phyloP scores from a whole-genome alignment of 495 filamentous ascomycete genomes.

The Aspergillus affinis region DNA sequence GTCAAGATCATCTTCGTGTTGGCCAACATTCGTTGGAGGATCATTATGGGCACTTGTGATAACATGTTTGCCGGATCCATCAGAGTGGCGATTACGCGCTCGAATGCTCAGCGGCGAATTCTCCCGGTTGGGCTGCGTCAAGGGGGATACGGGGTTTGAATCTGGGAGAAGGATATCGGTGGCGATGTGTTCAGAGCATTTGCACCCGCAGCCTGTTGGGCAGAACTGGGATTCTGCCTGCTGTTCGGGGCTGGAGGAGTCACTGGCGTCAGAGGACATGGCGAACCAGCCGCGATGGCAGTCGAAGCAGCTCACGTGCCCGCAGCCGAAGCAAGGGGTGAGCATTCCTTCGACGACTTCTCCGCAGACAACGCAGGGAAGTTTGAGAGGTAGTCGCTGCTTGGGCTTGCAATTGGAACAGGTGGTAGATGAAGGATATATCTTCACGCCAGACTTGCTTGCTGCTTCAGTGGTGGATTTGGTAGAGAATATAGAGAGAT shows the following conservation, averaged over 20 bases:
- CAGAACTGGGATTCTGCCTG: conserved; percentile 33
- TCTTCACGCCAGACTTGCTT: conserved; percentile 24
- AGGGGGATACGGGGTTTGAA: conserved; percentile 1
- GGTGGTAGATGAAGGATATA: conserved; percentile 17
- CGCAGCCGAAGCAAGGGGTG: conserved; percentile 52
- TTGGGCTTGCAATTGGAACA: conserved; percentile 41
- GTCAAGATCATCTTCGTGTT: conserved; percentile 37
- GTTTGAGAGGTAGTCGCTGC: conserved; percentile 37
- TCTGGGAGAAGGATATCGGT: conserved; percentile 24
- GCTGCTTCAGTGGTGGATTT: conserved; percentile 20
- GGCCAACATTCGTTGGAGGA: conserved; percentile 18
- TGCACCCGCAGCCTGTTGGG: conserved; percentile 51
- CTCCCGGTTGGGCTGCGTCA: conserved; percentile 9
- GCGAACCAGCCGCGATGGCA: conserved; percentile 47
- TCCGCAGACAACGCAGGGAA: conserved; percentile 48
- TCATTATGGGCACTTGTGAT: neutral
- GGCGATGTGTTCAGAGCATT: conserved; percentile 44
- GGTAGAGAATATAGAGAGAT: conserved; percentile 41
- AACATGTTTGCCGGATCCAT: conserved; percentile 10
- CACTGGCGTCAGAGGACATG: conserved; percentile 4
- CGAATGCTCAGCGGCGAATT: conserved; percentile 23
- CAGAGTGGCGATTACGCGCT: conserved; percentile 16
- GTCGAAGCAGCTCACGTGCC: conserved; percentile 51
- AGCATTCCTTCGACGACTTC: conserved; percentile 49
- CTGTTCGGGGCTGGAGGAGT: conserved; percentile 7